Base-by-base conservation (phyloP, 2,329 filamentous ascomycete species). In the Aspergillus fructus region DNA sequence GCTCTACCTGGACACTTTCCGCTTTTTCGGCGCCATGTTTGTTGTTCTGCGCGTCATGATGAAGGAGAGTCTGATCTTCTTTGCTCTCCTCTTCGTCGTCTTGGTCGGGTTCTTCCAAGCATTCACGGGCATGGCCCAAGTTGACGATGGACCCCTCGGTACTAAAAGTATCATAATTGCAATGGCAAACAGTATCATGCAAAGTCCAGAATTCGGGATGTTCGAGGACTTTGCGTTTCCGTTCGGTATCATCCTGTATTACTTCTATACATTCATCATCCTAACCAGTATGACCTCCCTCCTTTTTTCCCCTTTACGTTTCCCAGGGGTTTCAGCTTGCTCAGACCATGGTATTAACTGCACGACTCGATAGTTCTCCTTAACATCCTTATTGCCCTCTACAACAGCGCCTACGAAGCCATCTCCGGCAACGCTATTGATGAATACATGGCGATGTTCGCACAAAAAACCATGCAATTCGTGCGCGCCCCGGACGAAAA, bases 1-100 rank as follows among this genome's bases (percentile, higher is more conserved):
- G 61, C 84, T 99, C 6, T 99, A 97, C 71, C 85, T 99, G 17
- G 94, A 99, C 75, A 91, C 89, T 0, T 85, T 96, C 81, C 87
- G 90, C 55, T 99, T 99, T 80, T 99, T 99, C 68, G 94, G 94
- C 23, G 92, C 93, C 49, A 99, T 99, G 94, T 84, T 99, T 1
- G 93, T 99, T 2, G 93, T 99, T 2, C 81, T 99, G 45, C 96
- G 97, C 73, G 89, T 93, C 51, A 93, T 93, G 90, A 93, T 93
- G 89, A 91, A 91, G 69, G 89, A 93, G 74, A 96, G 90, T 0
- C 81, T 97, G 65, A 97, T 97, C 63, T 99, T 99, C 81, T 99
- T 99, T 69, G 91, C 93, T 1, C 81, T 99, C 17, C 82, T 99
- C 9, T 79, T 89, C 50, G 87, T 97, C 52, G 88, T 99, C 57